These are phyloP conservation scores for Linum trigynum DNA, from an alignment of 345 rosid genomes.

Conservation along the genomic window DNA sequence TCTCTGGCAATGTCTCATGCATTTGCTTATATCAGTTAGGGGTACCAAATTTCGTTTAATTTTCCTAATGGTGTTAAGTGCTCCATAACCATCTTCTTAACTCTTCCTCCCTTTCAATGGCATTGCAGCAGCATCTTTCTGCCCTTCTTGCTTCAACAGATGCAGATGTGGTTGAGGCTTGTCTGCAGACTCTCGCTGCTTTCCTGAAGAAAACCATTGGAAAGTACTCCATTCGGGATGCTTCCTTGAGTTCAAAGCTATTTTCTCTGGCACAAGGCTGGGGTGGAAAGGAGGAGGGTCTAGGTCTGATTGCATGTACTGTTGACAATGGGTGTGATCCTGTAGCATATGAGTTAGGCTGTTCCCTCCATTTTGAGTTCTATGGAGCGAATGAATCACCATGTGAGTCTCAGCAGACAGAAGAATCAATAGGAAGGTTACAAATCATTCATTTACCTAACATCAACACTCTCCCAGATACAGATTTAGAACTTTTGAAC, in stretches of 20 bases:
- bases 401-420: conserved; percentile 24
- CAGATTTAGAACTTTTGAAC: conserved; percentile 72
- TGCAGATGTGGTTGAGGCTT: conserved; percentile 90
- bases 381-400: conserved; percentile 44
- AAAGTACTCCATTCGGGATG: conserved; percentile 67
- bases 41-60: not conserved
- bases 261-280: conserved; percentile 98
- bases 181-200: conserved; percentile 79
- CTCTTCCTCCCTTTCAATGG: conserved; percentile 15
- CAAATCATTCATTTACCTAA: conserved; percentile 65
- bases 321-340: conserved; percentile 54
- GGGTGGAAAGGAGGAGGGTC: conserved; percentile 99
- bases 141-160: conserved; percentile 86
- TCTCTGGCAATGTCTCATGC: not conserved
- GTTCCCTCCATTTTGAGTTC: conserved; percentile 94
- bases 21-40: not conserved
- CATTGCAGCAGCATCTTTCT: conserved; percentile 89
- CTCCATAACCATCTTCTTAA: conserved; percentile 11
- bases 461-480: conserved; percentile 34
- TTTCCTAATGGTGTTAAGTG: not conserved
- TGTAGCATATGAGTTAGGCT: conserved; percentile 67
- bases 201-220: conserved; percentile 78
- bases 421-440: conserved; percentile 51
- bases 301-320: conserved; percentile 74
- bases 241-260: conserved; percentile 64